Evolutionary conservation across 2,329 filamentous ascomycete species (phyloP).

Genomic region (Chaetomiaceae sp.): DNA sequence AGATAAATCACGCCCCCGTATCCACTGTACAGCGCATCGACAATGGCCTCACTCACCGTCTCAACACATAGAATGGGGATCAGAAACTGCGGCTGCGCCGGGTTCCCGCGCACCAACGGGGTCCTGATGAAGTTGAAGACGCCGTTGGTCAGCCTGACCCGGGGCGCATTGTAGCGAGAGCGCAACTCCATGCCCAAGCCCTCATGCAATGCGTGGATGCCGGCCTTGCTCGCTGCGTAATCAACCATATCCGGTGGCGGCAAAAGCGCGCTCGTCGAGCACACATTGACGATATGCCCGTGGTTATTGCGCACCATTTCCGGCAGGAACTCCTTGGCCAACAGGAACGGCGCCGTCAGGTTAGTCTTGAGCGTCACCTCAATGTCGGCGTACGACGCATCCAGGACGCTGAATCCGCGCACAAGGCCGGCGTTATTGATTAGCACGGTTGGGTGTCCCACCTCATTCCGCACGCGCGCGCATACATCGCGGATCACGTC

Average conservation of each 20-base stretch:
- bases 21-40: slow-evolving; percentile 30
- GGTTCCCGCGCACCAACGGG: slow-evolving; percentile 30
- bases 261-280: slow-evolving; percentile 52
- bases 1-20: slow-evolving; percentile 31
- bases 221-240: slow-evolving; percentile 54
- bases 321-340: slow-evolving; percentile 56
- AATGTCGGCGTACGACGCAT: slow-evolving; percentile 29
- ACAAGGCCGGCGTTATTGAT: slow-evolving; percentile 36
- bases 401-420: slow-evolving; percentile 29
- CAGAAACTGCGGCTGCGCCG: slow-evolving; percentile 27
- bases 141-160: slow-evolving; percentile 29
- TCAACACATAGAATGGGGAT: slow-evolving; percentile 33
- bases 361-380: slow-evolving; percentile 41
- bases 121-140: slow-evolving; percentile 34
- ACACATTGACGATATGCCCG: slow-evolving; percentile 61
- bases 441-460: slow-evolving; percentile 37
- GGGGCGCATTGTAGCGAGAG: slow-evolving; percentile 28
- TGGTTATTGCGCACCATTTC: slow-evolving; percentile 54
- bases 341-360: slow-evolving; percentile 55
- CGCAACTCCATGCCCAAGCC: slow-evolving; percentile 32
- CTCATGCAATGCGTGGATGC: slow-evolving; percentile 31
- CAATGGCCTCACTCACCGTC: slow-evolving; percentile 32
- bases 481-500: slow-evolving; percentile 30
- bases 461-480: slow-evolving; percentile 29
- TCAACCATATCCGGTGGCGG: slow-evolving; percentile 54